Evolutionary conservation across 495 filamentous ascomycete species (phyloP), one percentile per base, ranked within the genome.

Genomic region (Neurospora sp.): DNA sequence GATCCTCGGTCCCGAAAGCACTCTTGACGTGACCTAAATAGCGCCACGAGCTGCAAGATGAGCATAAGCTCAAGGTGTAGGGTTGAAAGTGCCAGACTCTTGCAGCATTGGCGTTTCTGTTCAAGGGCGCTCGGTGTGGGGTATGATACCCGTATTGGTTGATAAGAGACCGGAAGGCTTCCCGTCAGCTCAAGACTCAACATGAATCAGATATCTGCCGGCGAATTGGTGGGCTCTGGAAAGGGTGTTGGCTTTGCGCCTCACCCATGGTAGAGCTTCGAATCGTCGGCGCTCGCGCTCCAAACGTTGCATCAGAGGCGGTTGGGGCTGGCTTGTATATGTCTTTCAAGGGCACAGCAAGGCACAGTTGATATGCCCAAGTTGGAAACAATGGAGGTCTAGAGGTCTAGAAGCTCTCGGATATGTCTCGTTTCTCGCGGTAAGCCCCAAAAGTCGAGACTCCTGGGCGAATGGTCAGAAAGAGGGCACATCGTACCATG

Each of bases 1-100:
- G 48, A 35, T 48, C 14, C 40, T 69, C 71, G 59, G 40, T 72
- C 53, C 73, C 53, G 70, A 72, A 71, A 74, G 40, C 39, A 59
- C 40, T 18, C n/a, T 7, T 20, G 9, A 39, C 68, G 38, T 38
- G 40, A 40, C 40, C 37, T 39, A 27, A 39, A 48, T 18, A 39
- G 35, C 72, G 72, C 69, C 72, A 73, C 39, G 22, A 37, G 69
- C 53, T 41, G 69, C 12, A 59, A 71, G 31, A 38, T 35, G 14
- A 59, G 31, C 61, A 42, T 66, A 35, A 66, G 53, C 53, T 66
- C 14, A 66, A 66, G 27, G 27, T 31, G n/a, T 31, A 53, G 27
- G 12, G 18, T 38, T 37, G 44, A 42, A 48, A 38, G 31, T n/a
- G 40, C 7, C 68, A 40, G 69, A 31, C 69, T 71, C 12, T 48